These are phyloP conservation scores for Uromyces viciae-fabae DNA, from an alignment of 1,284 basidiomycete species.

Conservation along the genomic window DNA sequence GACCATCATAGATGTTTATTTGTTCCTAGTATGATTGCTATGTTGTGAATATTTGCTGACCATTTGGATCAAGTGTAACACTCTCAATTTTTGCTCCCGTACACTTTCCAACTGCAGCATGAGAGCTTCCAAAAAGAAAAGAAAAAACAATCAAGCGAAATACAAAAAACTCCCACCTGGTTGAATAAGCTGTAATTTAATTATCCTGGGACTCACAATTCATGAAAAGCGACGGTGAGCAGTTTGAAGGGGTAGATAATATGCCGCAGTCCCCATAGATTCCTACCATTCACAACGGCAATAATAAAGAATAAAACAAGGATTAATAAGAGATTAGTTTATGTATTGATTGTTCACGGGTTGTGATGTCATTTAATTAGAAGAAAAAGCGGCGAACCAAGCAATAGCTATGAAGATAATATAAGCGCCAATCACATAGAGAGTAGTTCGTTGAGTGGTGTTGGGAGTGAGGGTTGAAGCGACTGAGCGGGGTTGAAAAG, in stretches of 20 bases:
- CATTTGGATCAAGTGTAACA: constrained; percentile 62
- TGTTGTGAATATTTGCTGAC: not conserved
- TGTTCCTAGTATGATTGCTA: not conserved
- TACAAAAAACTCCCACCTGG: too few relatives aligned
- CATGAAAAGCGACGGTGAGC: constrained; percentile 47
- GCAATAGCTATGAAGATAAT: constrained; percentile 34
- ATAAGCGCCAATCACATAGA: constrained; percentile 30
- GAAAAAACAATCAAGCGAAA: not conserved
- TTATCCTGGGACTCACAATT: constrained; percentile 21
- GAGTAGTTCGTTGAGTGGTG: constrained; percentile 16
- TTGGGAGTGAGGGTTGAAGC: constrained; percentile 12
- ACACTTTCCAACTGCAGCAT: constrained; percentile 60
- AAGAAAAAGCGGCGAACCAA: constrained; percentile 2
- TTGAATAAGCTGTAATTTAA: too few relatives aligned
- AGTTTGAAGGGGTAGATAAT: constrained; percentile 54
- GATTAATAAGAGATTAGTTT: not conserved
- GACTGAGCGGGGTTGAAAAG: constrained; percentile 23
- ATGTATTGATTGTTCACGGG: not conserved
- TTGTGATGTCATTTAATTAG: not conserved
- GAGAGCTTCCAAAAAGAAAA: constrained; percentile 46
- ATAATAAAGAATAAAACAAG: not conserved
- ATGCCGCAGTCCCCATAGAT: constrained; percentile 40
- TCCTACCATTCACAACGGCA: too few relatives aligned
- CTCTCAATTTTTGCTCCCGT: constrained; percentile 88
- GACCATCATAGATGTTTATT: not conserved